phyloP scores from a whole-genome alignment of 164 flowering plant genomes.

The Vitis rotundifolia region DNA sequence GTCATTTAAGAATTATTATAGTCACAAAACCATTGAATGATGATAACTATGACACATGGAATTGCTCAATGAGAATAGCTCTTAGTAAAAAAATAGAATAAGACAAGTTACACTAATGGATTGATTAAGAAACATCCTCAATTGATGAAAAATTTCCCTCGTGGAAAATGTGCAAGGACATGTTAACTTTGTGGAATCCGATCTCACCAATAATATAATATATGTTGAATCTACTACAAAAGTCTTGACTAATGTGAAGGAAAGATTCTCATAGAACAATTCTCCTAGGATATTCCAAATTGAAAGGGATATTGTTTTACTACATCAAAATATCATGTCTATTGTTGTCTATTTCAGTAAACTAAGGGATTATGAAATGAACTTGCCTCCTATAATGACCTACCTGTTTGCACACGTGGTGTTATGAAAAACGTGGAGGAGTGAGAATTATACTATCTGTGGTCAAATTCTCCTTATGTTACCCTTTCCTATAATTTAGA shows the following conservation, averaged over 20 bases:
- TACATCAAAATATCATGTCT: not conserved
- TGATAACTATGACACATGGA: not conserved
- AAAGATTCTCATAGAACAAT: not conserved
- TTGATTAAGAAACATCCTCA: not conserved
- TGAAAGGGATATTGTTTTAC: not conserved
- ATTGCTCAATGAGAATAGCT: not conserved
- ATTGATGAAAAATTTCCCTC: not conserved
- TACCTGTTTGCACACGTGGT: not conserved
- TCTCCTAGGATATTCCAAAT: not conserved
- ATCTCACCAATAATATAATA: not conserved
- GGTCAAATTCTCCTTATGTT: slow-evolving; percentile 3
- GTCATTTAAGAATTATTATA: not conserved
- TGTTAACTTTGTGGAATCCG: not conserved
- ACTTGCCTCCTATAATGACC: not conserved
- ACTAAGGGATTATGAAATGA: slow-evolving; percentile 9
- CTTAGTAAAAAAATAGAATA: not conserved
- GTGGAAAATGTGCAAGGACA: not conserved
- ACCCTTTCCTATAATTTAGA: not conserved
- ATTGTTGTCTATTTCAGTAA: not conserved
- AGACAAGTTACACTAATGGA: not conserved
- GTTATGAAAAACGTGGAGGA: not conserved
- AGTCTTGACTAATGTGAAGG: not conserved
- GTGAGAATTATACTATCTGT: not conserved
- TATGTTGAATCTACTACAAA: not conserved
- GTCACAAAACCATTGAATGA: not conserved